These are phyloP conservation scores for Capsicum chinense DNA, from an alignment of 257 asterid species.

Conservation along the genomic window DNA sequence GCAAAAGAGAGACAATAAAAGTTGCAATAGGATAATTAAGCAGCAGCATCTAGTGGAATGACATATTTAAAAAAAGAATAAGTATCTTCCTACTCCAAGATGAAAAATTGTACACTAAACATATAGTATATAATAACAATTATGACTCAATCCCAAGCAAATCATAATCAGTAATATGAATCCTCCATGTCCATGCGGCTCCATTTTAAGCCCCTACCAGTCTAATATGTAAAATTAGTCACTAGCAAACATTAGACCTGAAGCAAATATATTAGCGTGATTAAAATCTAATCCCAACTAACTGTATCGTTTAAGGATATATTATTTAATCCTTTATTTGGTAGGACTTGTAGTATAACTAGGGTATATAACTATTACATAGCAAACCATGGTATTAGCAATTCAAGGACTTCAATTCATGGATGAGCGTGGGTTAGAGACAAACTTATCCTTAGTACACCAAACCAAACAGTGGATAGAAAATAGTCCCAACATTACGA, in stretches of 20 bases:
- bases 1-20: not conserved
- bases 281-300: not conserved
- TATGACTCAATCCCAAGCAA: not conserved
- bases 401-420: no score
- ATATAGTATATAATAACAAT: not conserved
- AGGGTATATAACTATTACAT: no score
- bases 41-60: not conserved
- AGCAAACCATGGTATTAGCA: no score
- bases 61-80: not conserved
- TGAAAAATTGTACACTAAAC: not conserved
- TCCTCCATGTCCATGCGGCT: not conserved
- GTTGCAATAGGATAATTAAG: not conserved
- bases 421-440: no score
- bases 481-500: no score
- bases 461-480: no score
- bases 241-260: not conserved
- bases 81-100: not conserved
- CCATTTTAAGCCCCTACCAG: not conserved
- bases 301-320: not conserved
- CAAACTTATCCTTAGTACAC: no score
- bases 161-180: not conserved
- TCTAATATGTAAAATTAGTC: not conserved
- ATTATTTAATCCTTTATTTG: no score
- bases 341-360: no score
- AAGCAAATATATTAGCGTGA: slow-evolving; percentile 1